Conservation (phyloP, 768 basidiomycete species). For the Lactifluus piperatus region DNA sequence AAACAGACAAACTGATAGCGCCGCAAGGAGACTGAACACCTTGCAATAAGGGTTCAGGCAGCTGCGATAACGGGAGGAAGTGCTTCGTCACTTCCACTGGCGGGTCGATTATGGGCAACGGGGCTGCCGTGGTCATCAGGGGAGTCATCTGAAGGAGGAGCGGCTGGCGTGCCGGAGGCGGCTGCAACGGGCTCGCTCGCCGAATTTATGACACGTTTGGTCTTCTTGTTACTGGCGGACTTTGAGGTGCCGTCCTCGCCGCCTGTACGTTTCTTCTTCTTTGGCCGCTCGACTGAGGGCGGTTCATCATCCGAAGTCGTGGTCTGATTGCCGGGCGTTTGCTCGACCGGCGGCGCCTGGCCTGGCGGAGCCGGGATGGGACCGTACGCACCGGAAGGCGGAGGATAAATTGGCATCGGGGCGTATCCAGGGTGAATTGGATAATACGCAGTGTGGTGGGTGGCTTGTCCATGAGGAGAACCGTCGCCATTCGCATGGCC, state of each 20-base stretch:
- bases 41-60: constrained; percentile 2
- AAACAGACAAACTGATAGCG: neutral
- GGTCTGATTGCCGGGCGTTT: constrained; percentile 20
- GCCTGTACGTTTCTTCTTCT: constrained; percentile 17
- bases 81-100: constrained; percentile 1
- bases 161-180: neutral
- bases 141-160: neutral
- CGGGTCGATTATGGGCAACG: constrained; percentile 2
- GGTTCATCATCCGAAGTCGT: constrained; percentile 16
- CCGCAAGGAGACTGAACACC: neutral
- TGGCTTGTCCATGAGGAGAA: constrained; percentile 25
- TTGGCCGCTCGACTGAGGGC: neutral
- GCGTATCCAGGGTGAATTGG: constrained; percentile 31
- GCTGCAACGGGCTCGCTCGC: neutral
- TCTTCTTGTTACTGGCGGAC: constrained; percentile 24
- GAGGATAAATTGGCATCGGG: constrained; percentile 26
- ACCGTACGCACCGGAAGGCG: constrained; percentile 22
- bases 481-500: constrained; percentile 26
- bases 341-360: constrained; percentile 5
- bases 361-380: constrained; percentile 10
- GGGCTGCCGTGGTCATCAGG: constrained; percentile 12
- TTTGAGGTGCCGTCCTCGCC: constrained; percentile 27
- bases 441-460: constrained; percentile 33
- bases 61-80: constrained; percentile 20
- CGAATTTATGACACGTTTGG: constrained; percentile 21